phyloP scores from a whole-genome alignment of 164 flowering plant genomes.

The Berberis thunbergii region DNA sequence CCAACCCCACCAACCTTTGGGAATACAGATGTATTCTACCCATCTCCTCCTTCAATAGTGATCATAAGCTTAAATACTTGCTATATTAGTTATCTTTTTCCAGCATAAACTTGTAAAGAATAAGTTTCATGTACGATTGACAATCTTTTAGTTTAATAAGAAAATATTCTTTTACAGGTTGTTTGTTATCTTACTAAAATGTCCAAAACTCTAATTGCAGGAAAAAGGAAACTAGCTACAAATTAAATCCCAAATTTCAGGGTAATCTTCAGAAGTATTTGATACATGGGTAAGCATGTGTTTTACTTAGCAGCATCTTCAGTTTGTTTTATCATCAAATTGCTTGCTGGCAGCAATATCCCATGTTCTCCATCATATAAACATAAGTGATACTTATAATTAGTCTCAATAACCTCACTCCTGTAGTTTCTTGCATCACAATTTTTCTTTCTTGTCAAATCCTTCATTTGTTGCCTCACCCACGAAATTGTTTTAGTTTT shows the following conservation, averaged over 20 bases:
- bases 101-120: not conserved
- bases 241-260: slow-evolving; percentile 66
- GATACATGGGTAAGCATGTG: slow-evolving; percentile 52
- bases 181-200: no score
- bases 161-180: slow-evolving; percentile 5
- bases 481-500: no score
- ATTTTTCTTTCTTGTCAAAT: no score
- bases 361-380: no score
- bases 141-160: not conserved
- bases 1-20: no score
- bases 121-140: not conserved
- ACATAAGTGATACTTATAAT: no score
- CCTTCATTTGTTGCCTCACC: no score
- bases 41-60: not conserved
- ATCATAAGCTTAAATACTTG: not conserved
- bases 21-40: no score
- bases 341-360: no score
- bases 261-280: slow-evolving; percentile 68
- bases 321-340: not conserved
- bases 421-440: no score
- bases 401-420: no score
- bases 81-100: not conserved
- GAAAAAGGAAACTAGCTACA: slow-evolving; percentile 63
- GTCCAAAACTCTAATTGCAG: slow-evolving; percentile 23
- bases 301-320: not conserved